Percentiles rank a stretch among this genome's conserved stretches.
Conservation (phyloP, 129 eudicot species). For the Centrapalus pauciflorus region DNA sequence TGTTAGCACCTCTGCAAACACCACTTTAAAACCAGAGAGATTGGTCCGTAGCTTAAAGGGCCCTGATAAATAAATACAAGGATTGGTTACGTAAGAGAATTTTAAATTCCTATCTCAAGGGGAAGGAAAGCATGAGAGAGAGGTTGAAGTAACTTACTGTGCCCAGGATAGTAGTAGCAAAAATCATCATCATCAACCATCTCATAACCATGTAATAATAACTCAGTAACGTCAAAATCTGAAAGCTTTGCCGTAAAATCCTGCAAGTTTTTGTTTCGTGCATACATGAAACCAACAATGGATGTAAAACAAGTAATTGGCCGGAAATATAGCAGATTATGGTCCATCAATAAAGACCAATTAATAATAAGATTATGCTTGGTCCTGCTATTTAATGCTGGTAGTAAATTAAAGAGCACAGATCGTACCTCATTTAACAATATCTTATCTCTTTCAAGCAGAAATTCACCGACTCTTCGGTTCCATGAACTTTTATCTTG, state of each 20-base stretch:
- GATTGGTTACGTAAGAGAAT: too few species aligned
- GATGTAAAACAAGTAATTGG: neutral
- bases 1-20: conserved; percentile 2
- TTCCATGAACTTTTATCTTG: neutral
- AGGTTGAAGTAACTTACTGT: neutral
- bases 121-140: neutral
- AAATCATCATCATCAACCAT: neutral
- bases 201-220: neutral
- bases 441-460: neutral
- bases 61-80: neutral
- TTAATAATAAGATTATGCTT: too few species aligned
- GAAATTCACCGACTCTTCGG: neutral
- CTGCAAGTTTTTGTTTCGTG: neutral
- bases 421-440: conserved; percentile 5
- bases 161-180: neutral
- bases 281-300: too few species aligned
- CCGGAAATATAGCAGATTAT: too few species aligned
- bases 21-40: neutral
- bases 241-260: conserved; percentile 3
- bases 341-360: too few species aligned
- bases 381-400: too few species aligned
- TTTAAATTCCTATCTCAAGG: too few species aligned
- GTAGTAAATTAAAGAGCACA: neutral
- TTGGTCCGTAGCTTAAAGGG: neutral
- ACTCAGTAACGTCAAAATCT: neutral